Base-by-base conservation (phyloP, 1,139 yeast genomes). In the Candida sp. region DNA sequence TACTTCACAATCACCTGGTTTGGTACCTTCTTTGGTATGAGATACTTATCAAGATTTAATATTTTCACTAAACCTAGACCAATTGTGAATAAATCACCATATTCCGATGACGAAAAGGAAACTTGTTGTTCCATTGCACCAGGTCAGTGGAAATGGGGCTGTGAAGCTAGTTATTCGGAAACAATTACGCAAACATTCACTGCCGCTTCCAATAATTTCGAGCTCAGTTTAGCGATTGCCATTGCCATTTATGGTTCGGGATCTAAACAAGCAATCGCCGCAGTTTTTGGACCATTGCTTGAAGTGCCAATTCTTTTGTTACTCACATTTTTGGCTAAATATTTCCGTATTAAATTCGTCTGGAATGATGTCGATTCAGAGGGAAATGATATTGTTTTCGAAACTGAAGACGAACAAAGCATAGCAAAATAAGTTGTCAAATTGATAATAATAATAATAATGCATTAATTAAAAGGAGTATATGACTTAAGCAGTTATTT, bases 261-360 rank as follows among this genome's bases (percentile, higher is more conserved):
- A 4, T 73, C 81, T 49, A 67, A 75, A 44, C 75, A 80, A 53
- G 77, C 84, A 1, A 68, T 80, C 40, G 84, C 85, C 3, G 79
- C 84, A 2, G 78, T 83, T 0, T 77, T 78, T 55, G 85, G 84
- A 0, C 84, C 85, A 2, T 61, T 80, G 35, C 57, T 79, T 23
- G 84, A 79, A 51, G 79, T 79, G 5, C 84, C 84, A 2, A 70
- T 79, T 3, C 59, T 80, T 6, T 56, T 80, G 44, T 42, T 63
- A 1, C 55, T 79, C 33, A 69, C 77, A 9, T 64, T 72, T 49
- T 66, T 74, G 5, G 71, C 78, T 6, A 64, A 62, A 48, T 65
- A 59, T 47, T 61, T 71, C 42, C 57, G 49, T 43, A 43, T 50
- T 5, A 55, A 50, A 40, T 59, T 54, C 42, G 43, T 61, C n/a